Evolutionary conservation across 78 protist species (phyloP), one percentile per base, ranked within the genome.

Genomic region (Tieghemostelium lacteum): DNA sequence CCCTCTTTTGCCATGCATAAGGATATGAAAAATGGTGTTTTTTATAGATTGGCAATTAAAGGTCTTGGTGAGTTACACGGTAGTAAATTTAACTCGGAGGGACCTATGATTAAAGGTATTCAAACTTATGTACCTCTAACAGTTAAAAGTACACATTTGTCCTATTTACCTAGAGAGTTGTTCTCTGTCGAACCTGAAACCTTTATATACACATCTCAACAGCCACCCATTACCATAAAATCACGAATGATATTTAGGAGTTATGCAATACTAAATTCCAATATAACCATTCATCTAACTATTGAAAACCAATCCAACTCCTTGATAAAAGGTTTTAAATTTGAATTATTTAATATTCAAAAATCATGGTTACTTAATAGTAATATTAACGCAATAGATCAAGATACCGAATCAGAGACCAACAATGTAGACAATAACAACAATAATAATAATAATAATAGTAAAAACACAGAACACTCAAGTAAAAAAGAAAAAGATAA

Each of bases 41-140:
- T 78, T 28, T 78, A 78, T 55, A 22, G 88, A 12, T 6, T 78
- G 4, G 63, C 40, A 17, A 24, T 78, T 14, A 66, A 74, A 36
- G 88, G 88, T 34, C 61, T 78, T 12, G 88, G 88, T 55, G 67
- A 78, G 45, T 37, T 78, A 31, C 73, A 70, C 42, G 42, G 52
- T 50, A 40, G 57, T 40, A 78, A 78, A 55, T 66, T 67, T n/a
- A 78, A 78, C 33, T 50, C 88, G 0, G 88, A 78, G 26, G 75
- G 33, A n/a, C 50, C 88, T 5, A 42, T 78, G 17, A 78, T 78
- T 31, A 78, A 78, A 67, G 88, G 88, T 39, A 65, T 78, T 42
- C 64, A 78, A 66, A 64, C 75, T 0, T 66, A 34, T n/a, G 65
- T 78, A 26, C 88, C 88, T 1, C 7, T 76, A 40, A 7, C 60